Percentiles rank a stretch among this genome's conserved stretches.
Evolutionary conservation across 192 early-diverging fungal genomes (phyloP).

Genomic region (Allomyces javanicus): DNA sequence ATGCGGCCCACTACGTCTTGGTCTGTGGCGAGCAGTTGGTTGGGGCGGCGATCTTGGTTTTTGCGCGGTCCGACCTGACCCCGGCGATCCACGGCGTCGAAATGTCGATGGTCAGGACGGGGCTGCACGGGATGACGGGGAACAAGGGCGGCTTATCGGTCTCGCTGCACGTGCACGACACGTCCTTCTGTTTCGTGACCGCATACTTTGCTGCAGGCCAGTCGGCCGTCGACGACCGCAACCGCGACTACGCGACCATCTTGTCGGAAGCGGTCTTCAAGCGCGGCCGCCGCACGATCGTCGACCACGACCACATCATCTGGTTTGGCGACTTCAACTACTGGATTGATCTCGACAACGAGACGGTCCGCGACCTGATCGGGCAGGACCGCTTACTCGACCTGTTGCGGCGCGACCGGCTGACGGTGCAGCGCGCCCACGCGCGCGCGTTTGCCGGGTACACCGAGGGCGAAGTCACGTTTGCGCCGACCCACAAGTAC

Average conservation of each 20-base stretch:
- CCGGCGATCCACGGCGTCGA: neutral
- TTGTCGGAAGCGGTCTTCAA: slow-evolving; percentile 49
- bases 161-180: slow-evolving; percentile 66
- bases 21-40: slow-evolving; percentile 48
- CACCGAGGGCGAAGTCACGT: slow-evolving; percentile 48
- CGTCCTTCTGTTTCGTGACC: slow-evolving; percentile 71
- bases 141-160: slow-evolving; percentile 96
- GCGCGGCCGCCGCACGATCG: slow-evolving; percentile 34
- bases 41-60: slow-evolving; percentile 74
- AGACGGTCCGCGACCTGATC: slow-evolving; percentile 27
- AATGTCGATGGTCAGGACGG: slow-evolving; percentile 36
- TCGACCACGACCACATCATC: slow-evolving; percentile 58
- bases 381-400: slow-evolving; percentile 18
- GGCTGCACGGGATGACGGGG: slow-evolving; percentile 81
- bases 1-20: slow-evolving; percentile 5
- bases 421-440: slow-evolving; percentile 31
- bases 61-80: slow-evolving; percentile 40
- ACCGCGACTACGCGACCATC: slow-evolving; percentile 68
- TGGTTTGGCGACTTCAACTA: slow-evolving; percentile 96
- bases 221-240: slow-evolving; percentile 53
- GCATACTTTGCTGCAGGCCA: slow-evolving; percentile 82
- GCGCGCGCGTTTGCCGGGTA: slow-evolving; percentile 55
- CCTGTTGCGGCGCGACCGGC: slow-evolving; percentile 39
- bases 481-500: slow-evolving; percentile 66
- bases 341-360: slow-evolving; percentile 52